These are phyloP conservation scores for Hypsizygus ulmarius DNA, from an alignment of 1,284 basidiomycete genomes.

Conservation along the genomic window DNA sequence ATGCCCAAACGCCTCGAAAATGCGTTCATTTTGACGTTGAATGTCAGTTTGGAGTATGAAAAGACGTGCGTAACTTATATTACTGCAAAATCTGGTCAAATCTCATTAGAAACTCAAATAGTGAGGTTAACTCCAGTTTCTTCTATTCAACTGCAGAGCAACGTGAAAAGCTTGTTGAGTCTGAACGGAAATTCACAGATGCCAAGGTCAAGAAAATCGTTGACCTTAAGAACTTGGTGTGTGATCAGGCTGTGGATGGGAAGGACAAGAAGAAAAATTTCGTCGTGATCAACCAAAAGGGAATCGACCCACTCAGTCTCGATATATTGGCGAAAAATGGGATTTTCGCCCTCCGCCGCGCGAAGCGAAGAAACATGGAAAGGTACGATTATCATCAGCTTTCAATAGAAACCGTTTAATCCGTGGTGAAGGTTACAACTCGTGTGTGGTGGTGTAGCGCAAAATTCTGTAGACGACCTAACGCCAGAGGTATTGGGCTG, in stretches of 20 bases:
- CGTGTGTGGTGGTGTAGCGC: slow-evolving; percentile 91
- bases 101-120: slow-evolving; percentile 33
- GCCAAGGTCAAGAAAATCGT: slow-evolving; percentile 96
- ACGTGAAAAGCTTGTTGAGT: slow-evolving; percentile 98
- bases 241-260: slow-evolving; percentile 84
- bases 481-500: slow-evolving; percentile 90
- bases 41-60: slow-evolving; percentile 98
- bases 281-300: slow-evolving; percentile 98
- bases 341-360: slow-evolving; percentile 91
- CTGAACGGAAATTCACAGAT: slow-evolving; percentile 93
- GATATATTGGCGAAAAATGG: slow-evolving; percentile 98
- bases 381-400: slow-evolving; percentile 48
- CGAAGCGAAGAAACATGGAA: slow-evolving; percentile 98
- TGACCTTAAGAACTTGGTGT: slow-evolving; percentile 95
- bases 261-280: slow-evolving; percentile 85
- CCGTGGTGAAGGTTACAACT: slow-evolving; percentile 70
- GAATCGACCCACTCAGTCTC: slow-evolving; percentile 96
- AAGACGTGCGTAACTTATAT: slow-evolving; percentile 79
- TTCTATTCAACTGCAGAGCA: slow-evolving; percentile 99
- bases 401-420: slow-evolving; percentile 18
- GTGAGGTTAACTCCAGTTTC: slow-evolving; percentile 99
- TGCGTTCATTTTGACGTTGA: slow-evolving; percentile 92
- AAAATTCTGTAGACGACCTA: slow-evolving; percentile 98
- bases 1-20: slow-evolving; percentile 99
- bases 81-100: slow-evolving; percentile 9